Evolutionary conservation across 306 rosid species (phyloP), one percentile per base, ranked within the genome.

Genomic region (Benincasa hispida): DNA sequence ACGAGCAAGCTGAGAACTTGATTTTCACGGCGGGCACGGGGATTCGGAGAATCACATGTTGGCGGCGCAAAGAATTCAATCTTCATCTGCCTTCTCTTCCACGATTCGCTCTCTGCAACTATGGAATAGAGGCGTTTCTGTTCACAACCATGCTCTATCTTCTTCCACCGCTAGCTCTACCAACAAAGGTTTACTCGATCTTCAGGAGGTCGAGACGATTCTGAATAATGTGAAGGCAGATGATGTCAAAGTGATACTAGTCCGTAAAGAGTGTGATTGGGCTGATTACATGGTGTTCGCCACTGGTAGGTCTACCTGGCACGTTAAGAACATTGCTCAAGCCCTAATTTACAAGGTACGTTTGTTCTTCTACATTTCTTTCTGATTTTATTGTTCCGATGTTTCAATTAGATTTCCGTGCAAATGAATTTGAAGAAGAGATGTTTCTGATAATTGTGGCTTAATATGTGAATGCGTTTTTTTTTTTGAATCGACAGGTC

Each of bases 321-420:
- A 94, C 72, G 97, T 94, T 42, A 92, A 81, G 95, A 94, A 94
- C 81, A 94, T 94, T 47, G 97, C 97, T 73, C 94, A 94, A 84
- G 95, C 99, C 83, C 91, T 94, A 75, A 83, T 94, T 87, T 89
- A 87, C 86, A 81, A 89, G 97, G 98, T 81, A 76, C 60, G 87
- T 85, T 39, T 58, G 32, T 41, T 58, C 50, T 74, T 73, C 0
- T 5, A 54, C 13, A 6, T 72, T 25, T 76, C 2, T 61, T 34
- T 27, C 13, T 74, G 35, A 5, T 41, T n/a, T 73, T 25, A 27
- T 10, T 7, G 19, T 14, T 72, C 51, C 27, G 2, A 18, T 24
- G 5, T 79, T 79, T 50, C 42, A 7, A 12, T 76, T 78, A 63
- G 42, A 17, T 17, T 17, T 15, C 21, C 21, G 8, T 17, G 55